Conservation (phyloP, 1,139 yeast genomes). For the Lodderomyces jiufengensis region DNA sequence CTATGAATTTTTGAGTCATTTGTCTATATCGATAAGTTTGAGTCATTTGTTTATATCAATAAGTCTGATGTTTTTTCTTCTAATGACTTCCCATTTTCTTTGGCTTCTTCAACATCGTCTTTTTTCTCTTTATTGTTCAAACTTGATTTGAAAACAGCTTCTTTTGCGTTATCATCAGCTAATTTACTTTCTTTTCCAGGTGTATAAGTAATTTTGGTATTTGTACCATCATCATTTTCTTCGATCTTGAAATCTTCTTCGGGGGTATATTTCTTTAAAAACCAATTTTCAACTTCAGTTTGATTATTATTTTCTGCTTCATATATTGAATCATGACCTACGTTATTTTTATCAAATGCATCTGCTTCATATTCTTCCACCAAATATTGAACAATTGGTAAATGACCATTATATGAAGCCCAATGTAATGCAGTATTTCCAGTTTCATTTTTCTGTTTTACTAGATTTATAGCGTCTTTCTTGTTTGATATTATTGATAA, state of each 20-base stretch:
- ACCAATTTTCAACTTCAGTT: conserved; percentile 66
- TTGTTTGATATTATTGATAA: conserved; percentile 42
- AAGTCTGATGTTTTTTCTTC: conserved; percentile 8
- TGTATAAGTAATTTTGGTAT: conserved; percentile 44
- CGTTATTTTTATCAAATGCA: conserved; percentile 69
- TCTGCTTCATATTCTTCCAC: conserved; percentile 77
- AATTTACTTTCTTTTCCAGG: conserved; percentile 50
- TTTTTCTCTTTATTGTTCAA: conserved; percentile 7
- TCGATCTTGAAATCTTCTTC: conserved; percentile 52
- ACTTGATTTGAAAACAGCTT: conserved; percentile 19
- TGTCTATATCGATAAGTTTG: too few relatives aligned
- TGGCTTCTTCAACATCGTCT: conserved; percentile 8
- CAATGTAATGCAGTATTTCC: conserved; percentile 96
- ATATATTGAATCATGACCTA: conserved; percentile 79
- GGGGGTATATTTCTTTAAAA: conserved; percentile 66
- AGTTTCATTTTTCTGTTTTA: conserved; percentile 61
- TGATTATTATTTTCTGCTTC: conserved; percentile 80
- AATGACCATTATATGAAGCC: conserved; percentile 89
- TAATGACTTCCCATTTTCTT: not conserved
- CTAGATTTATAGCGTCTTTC: conserved; percentile 45
- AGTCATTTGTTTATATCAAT: too few relatives aligned
- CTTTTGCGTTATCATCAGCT: conserved; percentile 40
- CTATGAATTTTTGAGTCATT: too few relatives aligned
- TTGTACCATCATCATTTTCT: conserved; percentile 39
- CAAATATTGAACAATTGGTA: conserved; percentile 63